A percentile compares a stretch with the other conserved stretches of the same genome.
Evolutionary conservation across 139 green algal species (phyloP).

Genomic region (Coccomyxa sp.): DNA sequence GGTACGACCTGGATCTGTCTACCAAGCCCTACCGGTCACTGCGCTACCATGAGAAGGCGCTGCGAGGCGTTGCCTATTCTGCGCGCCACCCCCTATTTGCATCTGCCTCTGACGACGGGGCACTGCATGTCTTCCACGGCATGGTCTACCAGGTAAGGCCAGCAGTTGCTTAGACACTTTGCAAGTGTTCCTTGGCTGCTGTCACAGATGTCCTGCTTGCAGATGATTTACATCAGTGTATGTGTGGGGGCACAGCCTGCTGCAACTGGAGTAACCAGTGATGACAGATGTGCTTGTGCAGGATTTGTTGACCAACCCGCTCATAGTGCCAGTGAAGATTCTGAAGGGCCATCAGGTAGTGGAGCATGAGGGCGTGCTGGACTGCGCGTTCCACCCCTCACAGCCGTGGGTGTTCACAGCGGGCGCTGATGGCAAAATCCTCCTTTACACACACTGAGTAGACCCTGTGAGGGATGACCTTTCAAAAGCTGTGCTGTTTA

Average conservation of each 20-base stretch:
- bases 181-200: no score
- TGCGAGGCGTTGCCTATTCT: slow-evolving; percentile 85
- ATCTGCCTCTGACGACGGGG: slow-evolving; percentile 75
- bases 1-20: slow-evolving; percentile 97
- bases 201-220: not conserved
- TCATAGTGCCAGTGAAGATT: slow-evolving; percentile 86
- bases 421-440: slow-evolving; percentile 72
- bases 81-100: slow-evolving; percentile 87
- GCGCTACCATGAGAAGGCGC: slow-evolving; percentile 67
- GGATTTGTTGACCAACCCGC: slow-evolving; percentile 92
- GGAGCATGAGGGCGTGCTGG: slow-evolving; percentile 65
- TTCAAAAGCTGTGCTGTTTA: no score
- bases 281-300: not conserved
- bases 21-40: slow-evolving; percentile 89
- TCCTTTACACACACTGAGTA: slow-evolving; percentile 59
- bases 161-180: not conserved
- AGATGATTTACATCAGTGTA: not conserved
- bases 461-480: no score
- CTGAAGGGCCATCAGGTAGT: slow-evolving; percentile 34
- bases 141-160: slow-evolving; percentile 77
- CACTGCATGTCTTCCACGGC: slow-evolving; percentile 89
- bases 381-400: slow-evolving; percentile 87
- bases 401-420: slow-evolving; percentile 97
- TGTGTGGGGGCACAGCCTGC: not conserved
- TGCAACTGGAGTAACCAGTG: not conserved